These are phyloP conservation scores for Xylaria polymorpha DNA, from an alignment of 2,329 filamentous ascomycete genomes.

Conservation along the genomic window DNA sequence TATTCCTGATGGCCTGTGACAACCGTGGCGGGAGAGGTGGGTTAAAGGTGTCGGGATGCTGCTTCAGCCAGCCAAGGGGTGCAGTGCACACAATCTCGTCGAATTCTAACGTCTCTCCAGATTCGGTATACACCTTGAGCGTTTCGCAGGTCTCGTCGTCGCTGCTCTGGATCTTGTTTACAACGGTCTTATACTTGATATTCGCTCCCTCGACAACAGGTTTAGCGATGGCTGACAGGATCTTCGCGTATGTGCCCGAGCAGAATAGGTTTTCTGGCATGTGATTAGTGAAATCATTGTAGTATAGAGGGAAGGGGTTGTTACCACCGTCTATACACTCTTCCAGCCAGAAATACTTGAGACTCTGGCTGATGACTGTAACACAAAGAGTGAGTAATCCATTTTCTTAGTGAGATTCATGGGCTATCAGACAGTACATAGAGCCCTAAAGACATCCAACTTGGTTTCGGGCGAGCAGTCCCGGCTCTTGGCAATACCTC, in stretches of 20 bases:
- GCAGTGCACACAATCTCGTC: conserved; percentile 76
- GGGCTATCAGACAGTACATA: background rate
- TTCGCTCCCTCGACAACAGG: conserved; percentile 66
- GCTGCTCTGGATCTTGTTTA: conserved; percentile 57
- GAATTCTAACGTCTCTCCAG: conserved; percentile 62
- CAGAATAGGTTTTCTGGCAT: conserved; percentile 68
- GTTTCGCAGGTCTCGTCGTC: conserved; percentile 47
- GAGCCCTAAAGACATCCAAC: background rate
- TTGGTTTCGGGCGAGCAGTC: background rate
- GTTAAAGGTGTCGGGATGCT: conserved; percentile 67
- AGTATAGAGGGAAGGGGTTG: conserved; percentile 32
- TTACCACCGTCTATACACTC: conserved; percentile 78
- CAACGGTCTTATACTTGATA: conserved; percentile 63
- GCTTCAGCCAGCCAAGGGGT: conserved; percentile 76
- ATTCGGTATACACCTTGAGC: conserved; percentile 59
- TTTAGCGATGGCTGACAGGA: conserved; percentile 68
- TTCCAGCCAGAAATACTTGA: conserved; percentile 83
- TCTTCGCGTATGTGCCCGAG: conserved; percentile 68
- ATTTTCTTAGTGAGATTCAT: background rate
- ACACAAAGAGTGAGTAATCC: conserved; percentile 7
- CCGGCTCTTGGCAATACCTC: background rate
- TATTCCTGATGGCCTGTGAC: conserved; percentile 69
- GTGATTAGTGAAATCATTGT: conserved; percentile 41
- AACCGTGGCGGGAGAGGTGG: conserved; percentile 69
- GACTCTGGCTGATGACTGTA: conserved; percentile 68